Conservation (phyloP, 2,329 filamentous ascomycete genomes). For the Stagonosporopsis tanaceti region DNA sequence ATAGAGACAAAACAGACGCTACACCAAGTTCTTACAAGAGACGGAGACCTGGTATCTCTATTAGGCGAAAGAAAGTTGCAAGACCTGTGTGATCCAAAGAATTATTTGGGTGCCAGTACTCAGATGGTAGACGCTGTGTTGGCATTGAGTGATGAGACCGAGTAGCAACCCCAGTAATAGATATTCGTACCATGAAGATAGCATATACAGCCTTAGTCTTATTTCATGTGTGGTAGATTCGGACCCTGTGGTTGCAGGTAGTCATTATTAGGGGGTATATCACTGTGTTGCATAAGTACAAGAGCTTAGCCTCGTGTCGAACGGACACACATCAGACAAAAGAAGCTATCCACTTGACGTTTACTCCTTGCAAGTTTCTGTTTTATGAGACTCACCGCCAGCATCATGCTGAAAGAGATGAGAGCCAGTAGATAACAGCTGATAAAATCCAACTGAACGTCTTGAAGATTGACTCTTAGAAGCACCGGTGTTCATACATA, state of each 20-base stretch:
- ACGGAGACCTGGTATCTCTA: slow-evolving; percentile 50
- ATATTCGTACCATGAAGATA: background rate
- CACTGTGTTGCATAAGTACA: background rate
- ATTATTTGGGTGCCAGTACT: slow-evolving; percentile 53
- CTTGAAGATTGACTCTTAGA: no score
- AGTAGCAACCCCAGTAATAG: background rate
- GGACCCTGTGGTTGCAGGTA: slow-evolving; percentile 51
- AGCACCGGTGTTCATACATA: no score
- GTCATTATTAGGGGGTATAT: background rate
- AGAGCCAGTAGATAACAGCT: no score
- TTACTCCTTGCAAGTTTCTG: no score
- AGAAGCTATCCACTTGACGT: no score
- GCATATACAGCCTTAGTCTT: no score
- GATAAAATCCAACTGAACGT: no score
- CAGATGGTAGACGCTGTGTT: slow-evolving; percentile 49
- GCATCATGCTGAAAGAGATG: no score
- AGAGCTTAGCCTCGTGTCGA: background rate
- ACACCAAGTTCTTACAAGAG: slow-evolving; percentile 1
- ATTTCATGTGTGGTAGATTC: background rate
- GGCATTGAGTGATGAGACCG: slow-evolving; percentile 13
- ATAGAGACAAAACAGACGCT: slow-evolving; percentile 52
- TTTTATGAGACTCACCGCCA: no score
- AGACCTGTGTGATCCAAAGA: slow-evolving; percentile 63
- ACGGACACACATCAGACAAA: no score
- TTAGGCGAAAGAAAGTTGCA: slow-evolving; percentile 51